These are phyloP conservation scores for carrot (Daucus carota) DNA, from an alignment of 129 eudicot species.

Conservation along the genomic window DH1_v3.0 NC_030389.2:4298001-4298500, in stretches of 20 bases:
- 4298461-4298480: too few relatives aligned
- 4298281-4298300: not conserved
- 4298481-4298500: too few relatives aligned
- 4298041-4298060: conserved; percentile 30
- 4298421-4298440: too few relatives aligned
- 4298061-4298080: conserved; percentile 24
- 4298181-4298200: conserved; percentile 37
- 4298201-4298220: conserved; percentile 27
- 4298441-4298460: too few relatives aligned
- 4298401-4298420: too few relatives aligned
- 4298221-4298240: conserved; percentile 29
- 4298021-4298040: conserved; percentile 35
- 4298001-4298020: conserved; percentile 57
- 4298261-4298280: not conserved
- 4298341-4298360: not conserved
- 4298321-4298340: not conserved
- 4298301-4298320: not conserved
- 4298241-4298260: conserved; percentile 3
- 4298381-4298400: too few relatives aligned
- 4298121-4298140: conserved; percentile 37
- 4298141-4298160: conserved; percentile 46
- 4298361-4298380: too few relatives aligned
- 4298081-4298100: conserved; percentile 50
- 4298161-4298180: conserved; percentile 35
- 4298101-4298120: conserved; percentile 38